Base-by-base conservation (phyloP, 306 rosid species). In the Acacia melanoxylon region DNA sequence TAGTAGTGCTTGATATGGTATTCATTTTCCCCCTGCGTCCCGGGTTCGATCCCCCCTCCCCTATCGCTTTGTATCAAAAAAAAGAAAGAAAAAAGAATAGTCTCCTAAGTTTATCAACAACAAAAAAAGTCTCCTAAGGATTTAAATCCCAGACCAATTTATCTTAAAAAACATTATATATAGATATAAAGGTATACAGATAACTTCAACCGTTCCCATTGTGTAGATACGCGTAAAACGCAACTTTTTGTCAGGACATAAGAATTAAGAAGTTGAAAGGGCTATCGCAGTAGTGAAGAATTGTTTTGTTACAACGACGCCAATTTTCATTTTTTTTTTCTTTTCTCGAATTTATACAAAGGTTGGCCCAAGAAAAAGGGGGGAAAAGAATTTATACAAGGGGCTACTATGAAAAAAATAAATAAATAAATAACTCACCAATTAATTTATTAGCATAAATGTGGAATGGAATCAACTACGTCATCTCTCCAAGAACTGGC, bases 401-500 rank as follows among this genome's bases (percentile, higher is more conserved):
- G 29, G 63, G 12, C 25, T 20, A 20, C 31, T 0, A 3, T 58
- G 65, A 22, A 58, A 20, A n/a, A 22, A 22, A 58, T 15, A 58
- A 22, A 58, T 58, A 58, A 58, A 54, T 20, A 54, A 20, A 58
- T 49, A 24, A 51, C 56, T 61, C 41, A 37, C 72, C 13, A 19
- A 17, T 25, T 74, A 58, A 73, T 14, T 25, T 70, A 12, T 14
- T 27, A 72, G 33, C 58, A 49, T 42, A 82, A 49, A 68, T 49
- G 76, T 56, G 27, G 63, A 37, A 70, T 56, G 27, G 63, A 37
- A 70, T 78, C 49, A 61, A 82, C 63, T 68, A 68, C 20, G 74
- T 85, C 79, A 93, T 84, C 86, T 80, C 85, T 92, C 94, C 46
- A 91, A 89, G 84, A 86, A 89, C 87, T 88, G 93, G 91, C 89